Conservation (phyloP, 176 grass and related monocot species). For the Otatea glauca region DNA sequence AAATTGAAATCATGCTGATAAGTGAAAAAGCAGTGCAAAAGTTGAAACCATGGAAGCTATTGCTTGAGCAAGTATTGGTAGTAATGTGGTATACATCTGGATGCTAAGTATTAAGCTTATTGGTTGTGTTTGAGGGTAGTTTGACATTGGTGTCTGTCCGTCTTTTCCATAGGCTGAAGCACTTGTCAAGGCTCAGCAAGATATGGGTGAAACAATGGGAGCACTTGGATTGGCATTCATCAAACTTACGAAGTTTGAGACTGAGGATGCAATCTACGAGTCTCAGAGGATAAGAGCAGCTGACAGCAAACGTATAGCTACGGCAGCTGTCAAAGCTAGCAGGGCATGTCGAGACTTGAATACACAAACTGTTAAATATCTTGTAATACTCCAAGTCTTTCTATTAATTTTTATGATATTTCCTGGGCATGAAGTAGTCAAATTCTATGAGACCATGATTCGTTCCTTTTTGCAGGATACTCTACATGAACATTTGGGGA, state of each 20-base stretch:
- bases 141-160: slow-evolving; percentile 12
- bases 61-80: slow-evolving; percentile 8
- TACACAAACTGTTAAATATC: slow-evolving; percentile 94
- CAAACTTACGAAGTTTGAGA: slow-evolving; percentile 93
- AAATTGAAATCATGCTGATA: background rate
- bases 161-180: slow-evolving; percentile 72
- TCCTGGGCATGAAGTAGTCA: slow-evolving; percentile 20
- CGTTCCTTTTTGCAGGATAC: slow-evolving; percentile 68
- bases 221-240: slow-evolving; percentile 93
- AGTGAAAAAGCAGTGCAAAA: background rate
- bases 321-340: slow-evolving; percentile 95
- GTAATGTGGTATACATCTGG: background rate
- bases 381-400: slow-evolving; percentile 55
- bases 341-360: slow-evolving; percentile 93
- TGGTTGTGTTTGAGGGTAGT: background rate
- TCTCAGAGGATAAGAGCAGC: slow-evolving; percentile 81
- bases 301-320: slow-evolving; percentile 84
- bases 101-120: background rate
- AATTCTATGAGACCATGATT: background rate
- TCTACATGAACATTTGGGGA: slow-evolving; percentile 88
- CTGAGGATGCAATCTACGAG: slow-evolving; percentile 72
- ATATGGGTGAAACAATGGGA: slow-evolving; percentile 98
- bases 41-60: background rate
- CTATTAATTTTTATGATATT: slow-evolving; percentile 18
- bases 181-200: slow-evolving; percentile 94